A percentile compares a stretch with the other conserved stretches of the same genome.
Conservation (phyloP, 2,329 filamentous ascomycete genomes). For the Trichoderma breve region DNA sequence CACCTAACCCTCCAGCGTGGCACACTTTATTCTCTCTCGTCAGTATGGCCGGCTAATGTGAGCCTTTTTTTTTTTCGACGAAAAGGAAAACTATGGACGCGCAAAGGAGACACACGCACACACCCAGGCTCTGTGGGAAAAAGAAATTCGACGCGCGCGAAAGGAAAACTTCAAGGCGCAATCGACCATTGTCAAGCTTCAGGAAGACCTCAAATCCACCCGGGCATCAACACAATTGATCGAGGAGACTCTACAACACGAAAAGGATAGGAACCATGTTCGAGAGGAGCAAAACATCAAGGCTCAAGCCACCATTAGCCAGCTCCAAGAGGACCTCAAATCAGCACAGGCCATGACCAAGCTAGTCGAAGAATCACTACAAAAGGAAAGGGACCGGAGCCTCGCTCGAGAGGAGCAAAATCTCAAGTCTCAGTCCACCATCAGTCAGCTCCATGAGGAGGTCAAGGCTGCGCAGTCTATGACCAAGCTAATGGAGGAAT, state of each 20-base stretch:
- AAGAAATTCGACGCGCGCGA: conserved; percentile 66
- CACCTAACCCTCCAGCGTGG: neutral
- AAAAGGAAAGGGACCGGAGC: conserved; percentile 3
- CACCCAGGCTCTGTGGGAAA: conserved; percentile 68
- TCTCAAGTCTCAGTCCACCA: conserved; percentile 68
- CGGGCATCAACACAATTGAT: conserved; percentile 53
- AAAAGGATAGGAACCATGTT: conserved; percentile 59
- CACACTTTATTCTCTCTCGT: neutral
- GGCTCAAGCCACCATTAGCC: conserved; percentile 64
- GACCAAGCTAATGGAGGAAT: conserved; percentile 55
- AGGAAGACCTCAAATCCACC: conserved; percentile 68
- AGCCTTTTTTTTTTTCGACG: neutral
- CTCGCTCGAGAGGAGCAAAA: conserved; percentile 51
- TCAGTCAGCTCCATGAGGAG: conserved; percentile 70
- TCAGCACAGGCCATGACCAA: conserved; percentile 51
- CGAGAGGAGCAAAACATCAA: conserved; percentile 73
- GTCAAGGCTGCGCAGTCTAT: conserved; percentile 59
- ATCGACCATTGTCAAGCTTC: conserved; percentile 65
- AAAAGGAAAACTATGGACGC: conserved; percentile 67
- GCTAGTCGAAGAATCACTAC: conserved; percentile 62
- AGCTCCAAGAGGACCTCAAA: conserved; percentile 71
- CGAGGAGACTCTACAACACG: conserved; percentile 60
- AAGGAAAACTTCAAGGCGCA: conserved; percentile 77
- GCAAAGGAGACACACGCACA: conserved; percentile 68
- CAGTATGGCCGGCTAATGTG: neutral